These are phyloP conservation scores for Aspergillus funiculosus DNA, from an alignment of 495 filamentous ascomycete species.

Conservation along the genomic window DNA sequence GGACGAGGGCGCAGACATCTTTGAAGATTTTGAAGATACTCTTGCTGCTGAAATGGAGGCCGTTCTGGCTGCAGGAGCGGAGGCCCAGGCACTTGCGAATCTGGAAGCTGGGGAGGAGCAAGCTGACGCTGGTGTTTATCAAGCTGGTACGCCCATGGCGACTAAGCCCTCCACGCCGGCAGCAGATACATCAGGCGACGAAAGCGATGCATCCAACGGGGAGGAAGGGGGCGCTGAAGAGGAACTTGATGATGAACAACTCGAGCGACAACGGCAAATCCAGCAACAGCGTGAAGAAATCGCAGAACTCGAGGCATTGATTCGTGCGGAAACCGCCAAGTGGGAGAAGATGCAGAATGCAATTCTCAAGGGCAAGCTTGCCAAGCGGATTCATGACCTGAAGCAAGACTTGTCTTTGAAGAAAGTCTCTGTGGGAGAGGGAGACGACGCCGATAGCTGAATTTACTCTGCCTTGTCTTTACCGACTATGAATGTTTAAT, in stretches of 20 bases:
- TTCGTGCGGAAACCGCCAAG: constrained; percentile 39
- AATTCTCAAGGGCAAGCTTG: constrained; percentile 48
- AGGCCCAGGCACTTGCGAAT: constrained; percentile 45
- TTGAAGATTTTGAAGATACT: constrained; percentile 58
- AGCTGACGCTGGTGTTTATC: constrained; percentile 22
- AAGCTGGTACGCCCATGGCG: constrained; percentile 30
- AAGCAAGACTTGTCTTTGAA: constrained; percentile 46
- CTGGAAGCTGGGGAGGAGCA: constrained; percentile 13
- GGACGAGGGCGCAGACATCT: constrained; percentile 36
- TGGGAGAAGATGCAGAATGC: constrained; percentile 40
- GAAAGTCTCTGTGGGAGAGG: constrained; percentile 44
- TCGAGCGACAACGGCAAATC: constrained; percentile 43
- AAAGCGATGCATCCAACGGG: constrained; percentile 52
- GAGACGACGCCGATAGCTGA: constrained; percentile 31
- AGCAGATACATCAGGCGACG: constrained; percentile 43
- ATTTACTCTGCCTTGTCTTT: constrained; percentile 5
- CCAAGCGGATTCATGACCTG: constrained; percentile 42
- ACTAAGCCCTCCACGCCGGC: constrained; percentile 35
- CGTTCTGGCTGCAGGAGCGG: constrained; percentile 46
- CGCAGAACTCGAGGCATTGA: constrained; percentile 43
- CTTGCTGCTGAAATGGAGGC: constrained; percentile 51
- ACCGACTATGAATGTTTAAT: constrained; percentile 7
- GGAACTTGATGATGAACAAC: constrained; percentile 51
- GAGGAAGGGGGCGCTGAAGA: constrained; percentile 57
- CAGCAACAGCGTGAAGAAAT: constrained; percentile 49